Evolutionary conservation across 192 early-diverging fungal species (phyloP), one percentile per base, ranked within the genome.

Genomic region (Coemansia nantahalensis): DNA sequence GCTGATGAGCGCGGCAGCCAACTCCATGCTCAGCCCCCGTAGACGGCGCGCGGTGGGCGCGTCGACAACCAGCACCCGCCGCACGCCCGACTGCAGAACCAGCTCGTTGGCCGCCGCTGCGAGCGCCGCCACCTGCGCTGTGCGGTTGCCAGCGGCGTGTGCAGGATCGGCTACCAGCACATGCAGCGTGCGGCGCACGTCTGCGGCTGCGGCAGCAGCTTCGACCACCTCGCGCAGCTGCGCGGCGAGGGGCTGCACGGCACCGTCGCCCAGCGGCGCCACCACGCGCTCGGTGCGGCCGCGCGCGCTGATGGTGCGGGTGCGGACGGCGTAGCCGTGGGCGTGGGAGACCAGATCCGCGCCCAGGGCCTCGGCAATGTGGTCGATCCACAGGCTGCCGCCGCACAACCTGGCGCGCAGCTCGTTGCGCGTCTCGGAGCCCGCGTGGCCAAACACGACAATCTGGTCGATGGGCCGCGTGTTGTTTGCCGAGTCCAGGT

Each of bases 371-470:
- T 65, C 49, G n/a, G 62, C 55, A 12, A 65, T 14, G 37, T 65
- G 62, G 19, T 65, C 62, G 14, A 65, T 58, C 62, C 62, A 65
- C 23, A 65, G 34, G 17, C 52, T 52, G 32, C 62, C 62, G 22
- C 62, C 62, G 16, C 62, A 65, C 2, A 65, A 39, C 26, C 53
- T 57, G 15, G 62, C 44, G 1, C 62, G 42, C 37, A 43, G 37
- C 8, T 28, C 24, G 55, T 65, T 54, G 37, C 45, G 19, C 0
- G 49, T 52, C 12, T 65, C 62, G 44, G n/a, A 14, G 0, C 62
- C 55, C 1, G 62, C 62, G 17, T 48, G 24, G 28, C 62, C 62
- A 23, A 65, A 43, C 15, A 58, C 62, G 12, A 65, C 35, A 10
- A 65, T 58, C 10, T 22, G n/a, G 41, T 37, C 45, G 14, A 65